A percentile compares a stretch with the other conserved stretches of the same genome.
These are phyloP conservation scores for Madurella fahalii DNA, from an alignment of 2,329 filamentous ascomycete genomes.

Conservation along the genomic window DNA sequence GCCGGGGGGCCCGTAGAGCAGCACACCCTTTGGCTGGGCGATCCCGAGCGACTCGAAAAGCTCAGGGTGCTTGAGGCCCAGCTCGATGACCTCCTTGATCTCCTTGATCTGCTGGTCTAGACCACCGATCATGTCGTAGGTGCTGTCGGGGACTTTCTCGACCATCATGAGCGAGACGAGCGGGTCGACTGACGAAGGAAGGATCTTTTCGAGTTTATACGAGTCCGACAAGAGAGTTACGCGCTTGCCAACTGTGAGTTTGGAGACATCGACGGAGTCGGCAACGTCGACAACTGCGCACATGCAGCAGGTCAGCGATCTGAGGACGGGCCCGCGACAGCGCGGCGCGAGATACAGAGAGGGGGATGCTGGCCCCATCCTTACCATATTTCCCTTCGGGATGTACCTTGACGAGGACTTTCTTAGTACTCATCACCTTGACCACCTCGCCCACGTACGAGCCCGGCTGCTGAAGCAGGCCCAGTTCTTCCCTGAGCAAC, in stretches of 20 bases:
- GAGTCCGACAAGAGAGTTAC: conserved; percentile 95
- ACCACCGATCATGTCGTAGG: conserved; percentile 99
- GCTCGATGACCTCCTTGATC: conserved; percentile 99
- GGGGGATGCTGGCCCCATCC: conserved; percentile 26
- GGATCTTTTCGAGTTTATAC: conserved; percentile 98
- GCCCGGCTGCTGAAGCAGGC: conserved; percentile 90
- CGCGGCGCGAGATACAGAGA: not conserved
- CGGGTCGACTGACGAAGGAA: conserved; percentile 95
- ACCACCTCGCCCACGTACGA: conserved; percentile 99
- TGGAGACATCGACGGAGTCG: conserved; percentile 88
- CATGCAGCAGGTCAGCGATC: conserved; percentile 1
- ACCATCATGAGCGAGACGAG: conserved; percentile 99
- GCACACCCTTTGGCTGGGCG: conserved; percentile 93
- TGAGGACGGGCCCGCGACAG: not conserved
- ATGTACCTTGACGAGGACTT: conserved; percentile 97
- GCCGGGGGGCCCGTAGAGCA: conserved; percentile 93
- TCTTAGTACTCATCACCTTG: conserved; percentile 99
- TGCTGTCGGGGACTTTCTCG: conserved; percentile 98
- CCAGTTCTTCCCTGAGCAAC: conserved; percentile 89
- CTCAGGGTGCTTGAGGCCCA: conserved; percentile 96
- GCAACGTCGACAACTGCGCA: conserved; percentile 84
- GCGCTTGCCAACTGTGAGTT: conserved; percentile 95
- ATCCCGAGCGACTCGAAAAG: conserved; percentile 99
- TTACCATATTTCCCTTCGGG: conserved; percentile 99
- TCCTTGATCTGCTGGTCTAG: conserved; percentile 99